Evolutionary conservation across 805 yeast species (phyloP).

Genomic region (Starmerella geochares): DNA sequence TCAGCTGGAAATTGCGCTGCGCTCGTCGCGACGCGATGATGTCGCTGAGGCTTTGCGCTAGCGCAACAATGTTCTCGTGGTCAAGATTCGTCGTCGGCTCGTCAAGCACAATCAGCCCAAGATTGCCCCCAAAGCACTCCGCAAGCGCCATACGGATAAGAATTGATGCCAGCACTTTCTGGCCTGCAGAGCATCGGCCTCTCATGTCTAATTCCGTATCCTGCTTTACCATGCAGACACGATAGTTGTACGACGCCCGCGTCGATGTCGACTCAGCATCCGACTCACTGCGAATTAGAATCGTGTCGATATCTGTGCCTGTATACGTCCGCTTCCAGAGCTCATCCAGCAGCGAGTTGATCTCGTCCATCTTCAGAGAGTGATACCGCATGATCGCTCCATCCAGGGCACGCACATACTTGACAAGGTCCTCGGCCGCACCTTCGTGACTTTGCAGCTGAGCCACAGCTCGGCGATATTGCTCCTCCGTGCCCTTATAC

Average conservation of each 20-base stretch:
- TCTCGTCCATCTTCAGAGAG: constrained; percentile 81
- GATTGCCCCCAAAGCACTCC: constrained; percentile 87
- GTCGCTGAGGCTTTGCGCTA: constrained; percentile 66
- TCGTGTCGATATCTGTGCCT: constrained; percentile 91
- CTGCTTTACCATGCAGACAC: constrained; percentile 91
- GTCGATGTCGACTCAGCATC: constrained; percentile 34
- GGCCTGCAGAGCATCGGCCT: constrained; percentile 97
- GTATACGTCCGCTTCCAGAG: constrained; percentile 89
- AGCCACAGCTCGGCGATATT: constrained; percentile 61
- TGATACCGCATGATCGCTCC: constrained; percentile 90
- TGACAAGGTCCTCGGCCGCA: constrained; percentile 69
- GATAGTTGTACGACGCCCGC: constrained; percentile 66
- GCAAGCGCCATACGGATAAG: constrained; percentile 85
- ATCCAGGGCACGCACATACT: constrained; percentile 78
- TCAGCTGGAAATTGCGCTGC: constrained; percentile 84
- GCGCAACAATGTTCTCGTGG: constrained; percentile 73
- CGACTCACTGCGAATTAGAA: constrained; percentile 72
- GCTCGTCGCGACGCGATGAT: constrained; percentile 64
- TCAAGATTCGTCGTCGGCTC: constrained; percentile 97
- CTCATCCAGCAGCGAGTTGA: constrained; percentile 77
- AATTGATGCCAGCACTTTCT: constrained; percentile 84
- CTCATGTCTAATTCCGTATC: constrained; percentile 93
- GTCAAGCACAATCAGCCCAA: constrained; percentile 92
- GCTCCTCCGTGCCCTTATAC: constrained; percentile 53
- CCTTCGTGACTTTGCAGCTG: constrained; percentile 64